Evolutionary conservation across 2,329 filamentous ascomycete species (phyloP).

Genomic region (Stachybotrys chartarum): DNA sequence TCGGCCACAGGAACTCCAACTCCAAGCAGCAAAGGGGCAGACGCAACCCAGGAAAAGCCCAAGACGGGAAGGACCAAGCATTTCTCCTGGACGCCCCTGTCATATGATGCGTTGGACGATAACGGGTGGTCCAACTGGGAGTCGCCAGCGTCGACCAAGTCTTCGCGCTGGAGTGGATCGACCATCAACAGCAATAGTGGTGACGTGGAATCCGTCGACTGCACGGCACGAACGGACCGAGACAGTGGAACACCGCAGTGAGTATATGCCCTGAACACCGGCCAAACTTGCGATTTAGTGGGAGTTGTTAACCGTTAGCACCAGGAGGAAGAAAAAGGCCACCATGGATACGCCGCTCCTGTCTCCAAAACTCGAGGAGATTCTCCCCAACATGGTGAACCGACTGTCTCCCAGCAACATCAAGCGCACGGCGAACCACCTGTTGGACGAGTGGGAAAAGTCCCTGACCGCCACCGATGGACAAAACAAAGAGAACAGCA

Average conservation of each 20-base stretch:
- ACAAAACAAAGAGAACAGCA: constrained; percentile 24
- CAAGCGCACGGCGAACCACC: constrained; percentile 72
- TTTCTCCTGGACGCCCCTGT: constrained; percentile 54
- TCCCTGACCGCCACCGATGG: constrained; percentile 23
- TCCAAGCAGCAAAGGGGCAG: constrained; percentile 19
- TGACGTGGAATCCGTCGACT: constrained; percentile 33
- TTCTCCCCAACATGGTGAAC: constrained; percentile 64
- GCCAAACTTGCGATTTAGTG: neutral
- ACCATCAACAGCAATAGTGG: constrained; percentile 38
- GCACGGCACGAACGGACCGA: constrained; percentile 40
- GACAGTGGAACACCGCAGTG: constrained; percentile 42
- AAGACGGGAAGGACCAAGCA: constrained; percentile 40
- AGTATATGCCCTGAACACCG: constrained; percentile 19
- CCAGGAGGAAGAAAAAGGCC: constrained; percentile 25
- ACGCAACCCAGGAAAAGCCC: constrained; percentile 20
- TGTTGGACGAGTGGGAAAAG: constrained; percentile 91
- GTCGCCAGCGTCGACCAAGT: constrained; percentile 44
- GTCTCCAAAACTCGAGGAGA: constrained; percentile 42
- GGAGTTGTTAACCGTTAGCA: constrained; percentile 5
- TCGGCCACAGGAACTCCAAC: constrained; percentile 22
- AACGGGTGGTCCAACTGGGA: constrained; percentile 63
- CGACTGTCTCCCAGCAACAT: constrained; percentile 69
- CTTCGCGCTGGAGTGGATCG: constrained; percentile 57
- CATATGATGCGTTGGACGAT: constrained; percentile 50
- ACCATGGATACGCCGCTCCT: constrained; percentile 22